Conservation (phyloP, 768 basidiomycete species). For the Sarcomyxa edulis region DNA sequence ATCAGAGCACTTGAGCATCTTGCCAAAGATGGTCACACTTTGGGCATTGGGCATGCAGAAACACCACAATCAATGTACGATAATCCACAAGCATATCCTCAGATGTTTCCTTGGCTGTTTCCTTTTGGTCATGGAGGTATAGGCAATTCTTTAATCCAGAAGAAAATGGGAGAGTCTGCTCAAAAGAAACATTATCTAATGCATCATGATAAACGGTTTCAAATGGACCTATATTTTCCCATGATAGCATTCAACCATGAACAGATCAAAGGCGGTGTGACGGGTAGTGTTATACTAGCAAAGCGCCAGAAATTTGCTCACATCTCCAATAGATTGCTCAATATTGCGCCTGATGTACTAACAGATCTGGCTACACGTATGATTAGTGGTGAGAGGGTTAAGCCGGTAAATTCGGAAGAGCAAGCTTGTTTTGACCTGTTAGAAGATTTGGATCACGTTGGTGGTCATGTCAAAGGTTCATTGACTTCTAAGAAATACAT, state of each 20-base stretch:
- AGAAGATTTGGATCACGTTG: conserved; percentile 27
- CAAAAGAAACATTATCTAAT: conserved; percentile 22
- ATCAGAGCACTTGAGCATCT: conserved; percentile 18
- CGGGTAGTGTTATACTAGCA: conserved; percentile 21
- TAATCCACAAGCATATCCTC: conserved; percentile 28
- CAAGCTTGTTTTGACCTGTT: conserved; percentile 28
- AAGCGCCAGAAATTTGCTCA: conserved; percentile 19
- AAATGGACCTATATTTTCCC: conserved; percentile 28
- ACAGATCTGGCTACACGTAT: conserved; percentile 14
- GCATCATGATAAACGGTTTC: conserved; percentile 35
- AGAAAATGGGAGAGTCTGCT: conserved; percentile 11
- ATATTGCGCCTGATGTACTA: conserved; percentile 18
- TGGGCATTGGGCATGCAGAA: conserved; percentile 15
- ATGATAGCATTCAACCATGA: conserved; percentile 35
- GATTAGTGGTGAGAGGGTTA: conserved; percentile 17
- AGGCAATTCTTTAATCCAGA: conserved; percentile 12
- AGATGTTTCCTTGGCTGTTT: conserved; percentile 35
- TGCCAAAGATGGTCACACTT: conserved; percentile 6
- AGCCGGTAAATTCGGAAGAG: conserved; percentile 23
- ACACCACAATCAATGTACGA: conserved; percentile 17
- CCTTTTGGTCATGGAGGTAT: conserved; percentile 30
- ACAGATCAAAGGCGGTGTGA: conserved; percentile 25
- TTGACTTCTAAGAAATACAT: conserved; percentile 3
- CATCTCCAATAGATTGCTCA: conserved; percentile 16
- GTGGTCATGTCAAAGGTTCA: conserved; percentile 23